phyloP scores from a whole-genome alignment of 2,329 filamentous ascomycete species.

The Sphaerulina musiva region DNA sequence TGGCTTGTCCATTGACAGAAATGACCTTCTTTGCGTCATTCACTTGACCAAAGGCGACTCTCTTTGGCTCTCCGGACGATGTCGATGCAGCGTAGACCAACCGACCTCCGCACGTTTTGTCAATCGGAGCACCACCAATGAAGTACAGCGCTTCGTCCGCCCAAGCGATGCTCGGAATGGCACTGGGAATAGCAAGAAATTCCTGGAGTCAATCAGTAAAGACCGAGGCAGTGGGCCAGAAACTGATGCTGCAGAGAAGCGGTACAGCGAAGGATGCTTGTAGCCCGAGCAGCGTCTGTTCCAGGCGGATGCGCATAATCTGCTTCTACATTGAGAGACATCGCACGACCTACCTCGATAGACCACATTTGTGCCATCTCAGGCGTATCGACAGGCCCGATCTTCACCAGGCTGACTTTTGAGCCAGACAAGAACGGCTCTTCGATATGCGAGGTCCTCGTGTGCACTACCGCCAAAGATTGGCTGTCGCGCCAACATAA shows the following conservation, averaged over 20 bases:
- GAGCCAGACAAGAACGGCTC: slow-evolving; percentile 20
- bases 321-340: too few relatives aligned
- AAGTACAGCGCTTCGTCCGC: slow-evolving; percentile 18
- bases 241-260: too few relatives aligned
- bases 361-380: not conserved
- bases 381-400: not conserved
- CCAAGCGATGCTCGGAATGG: slow-evolving; percentile 12
- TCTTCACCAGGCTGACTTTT: slow-evolving; percentile 3
- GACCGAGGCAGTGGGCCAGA: too few relatives aligned
- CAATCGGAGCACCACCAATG: slow-evolving; percentile 8
- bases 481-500: slow-evolving; percentile 30
- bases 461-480: slow-evolving; percentile 23
- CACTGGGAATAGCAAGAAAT: not conserved
- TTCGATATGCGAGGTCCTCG: slow-evolving; percentile 28
- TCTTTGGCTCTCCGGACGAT: slow-evolving; percentile 3
- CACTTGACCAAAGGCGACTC: slow-evolving; percentile 15
- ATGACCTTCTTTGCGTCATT: slow-evolving; percentile 17
- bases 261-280: too few relatives aligned
- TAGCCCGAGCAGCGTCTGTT: too few relatives aligned
- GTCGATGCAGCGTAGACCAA: slow-evolving; percentile 7
- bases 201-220: not conserved
- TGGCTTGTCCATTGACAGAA: slow-evolving; percentile 13
- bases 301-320: too few relatives aligned
- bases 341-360: not conserved
- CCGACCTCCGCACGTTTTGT: slow-evolving; percentile 8